Conservation (phyloP, 2,329 filamentous ascomycete genomes). For the Graphium sp. region DNA sequence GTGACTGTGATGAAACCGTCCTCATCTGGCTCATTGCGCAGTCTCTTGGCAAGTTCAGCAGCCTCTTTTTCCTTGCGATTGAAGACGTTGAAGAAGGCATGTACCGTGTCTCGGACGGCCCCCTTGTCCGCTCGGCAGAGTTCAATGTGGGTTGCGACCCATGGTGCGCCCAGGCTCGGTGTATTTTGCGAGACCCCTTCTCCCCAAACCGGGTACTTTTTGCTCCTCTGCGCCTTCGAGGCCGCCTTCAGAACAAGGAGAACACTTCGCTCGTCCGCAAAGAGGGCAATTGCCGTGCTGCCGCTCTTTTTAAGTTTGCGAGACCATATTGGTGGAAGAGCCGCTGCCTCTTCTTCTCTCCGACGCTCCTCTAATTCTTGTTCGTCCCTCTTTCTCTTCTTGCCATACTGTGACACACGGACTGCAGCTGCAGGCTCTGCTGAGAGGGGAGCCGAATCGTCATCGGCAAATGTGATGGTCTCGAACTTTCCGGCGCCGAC, state of each 20-base stretch:
- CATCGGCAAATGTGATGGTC: constrained; percentile 55
- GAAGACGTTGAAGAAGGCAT: constrained; percentile 78
- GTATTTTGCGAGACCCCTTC: constrained; percentile 35
- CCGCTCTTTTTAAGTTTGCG: constrained; percentile 55
- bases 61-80: constrained; percentile 51
- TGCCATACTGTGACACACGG: constrained; percentile 21
- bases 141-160: constrained; percentile 49
- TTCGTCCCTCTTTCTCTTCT: constrained; percentile 37
- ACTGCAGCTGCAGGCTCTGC: constrained; percentile 18
- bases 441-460: constrained; percentile 22
- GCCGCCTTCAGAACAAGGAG: constrained; percentile 63
- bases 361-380: constrained; percentile 38
- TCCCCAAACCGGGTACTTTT: constrained; percentile 52
- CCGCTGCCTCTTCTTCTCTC: constrained; percentile 38
- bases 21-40: constrained; percentile 71
- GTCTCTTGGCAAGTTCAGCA: constrained; percentile 40
- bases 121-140: constrained; percentile 53
- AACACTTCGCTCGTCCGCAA: constrained; percentile 70
- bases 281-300: constrained; percentile 61
- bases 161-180: constrained; percentile 37
- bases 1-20: constrained; percentile 93
- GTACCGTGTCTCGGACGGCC: constrained; percentile 55
- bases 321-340: constrained; percentile 59
- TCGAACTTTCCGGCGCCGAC: constrained; percentile 69
- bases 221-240: constrained; percentile 41